phyloP scores from a whole-genome alignment of 108 stramenopile genomes.

The Pseudonitzschia pungens region DNA sequence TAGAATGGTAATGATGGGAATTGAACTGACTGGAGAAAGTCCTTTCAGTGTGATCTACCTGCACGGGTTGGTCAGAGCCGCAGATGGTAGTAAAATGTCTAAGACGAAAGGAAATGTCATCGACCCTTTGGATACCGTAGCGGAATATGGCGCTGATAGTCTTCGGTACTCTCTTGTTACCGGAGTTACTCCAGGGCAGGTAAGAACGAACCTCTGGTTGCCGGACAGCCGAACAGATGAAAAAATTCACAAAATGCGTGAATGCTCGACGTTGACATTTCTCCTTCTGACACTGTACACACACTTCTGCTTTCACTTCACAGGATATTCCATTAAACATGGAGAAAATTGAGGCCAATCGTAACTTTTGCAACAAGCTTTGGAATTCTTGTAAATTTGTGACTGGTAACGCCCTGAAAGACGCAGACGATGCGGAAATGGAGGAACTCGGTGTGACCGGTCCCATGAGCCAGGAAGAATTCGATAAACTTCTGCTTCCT shows the following conservation, averaged over 20 bases:
- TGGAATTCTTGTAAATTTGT: slow-evolving; percentile 98
- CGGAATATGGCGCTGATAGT: slow-evolving; percentile 90
- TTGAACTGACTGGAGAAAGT: slow-evolving; percentile 85
- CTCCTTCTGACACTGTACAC: neutral
- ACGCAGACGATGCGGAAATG: slow-evolving; percentile 53
- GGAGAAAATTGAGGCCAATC: slow-evolving; percentile 85
- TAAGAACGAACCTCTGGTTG: slow-evolving; percentile 11
- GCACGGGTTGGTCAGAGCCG: slow-evolving; percentile 95
- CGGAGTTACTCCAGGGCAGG: slow-evolving; percentile 94
- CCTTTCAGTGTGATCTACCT: slow-evolving; percentile 95
- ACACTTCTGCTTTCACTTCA: neutral
- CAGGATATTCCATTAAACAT: slow-evolving; percentile 90
- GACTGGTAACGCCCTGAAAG: slow-evolving; percentile 84
- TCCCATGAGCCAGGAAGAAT: slow-evolving; percentile 79
- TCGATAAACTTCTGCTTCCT: slow-evolving; percentile 69
- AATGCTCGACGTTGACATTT: neutral
- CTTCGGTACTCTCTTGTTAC: slow-evolving; percentile 92
- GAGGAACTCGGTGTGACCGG: slow-evolving; percentile 62
- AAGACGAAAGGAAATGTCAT: slow-evolving; percentile 99
- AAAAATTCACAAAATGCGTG: neutral
- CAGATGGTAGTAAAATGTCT: slow-evolving; percentile 96
- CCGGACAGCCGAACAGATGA: neutral
- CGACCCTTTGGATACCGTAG: slow-evolving; percentile 96
- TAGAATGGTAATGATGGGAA: slow-evolving; percentile 97
- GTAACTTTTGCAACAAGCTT: slow-evolving; percentile 96